A percentile compares a stretch with the other conserved stretches of the same genome.
Conservation (phyloP, 148 eudicot genomes). For the Nepenthes mirabilis region DNA sequence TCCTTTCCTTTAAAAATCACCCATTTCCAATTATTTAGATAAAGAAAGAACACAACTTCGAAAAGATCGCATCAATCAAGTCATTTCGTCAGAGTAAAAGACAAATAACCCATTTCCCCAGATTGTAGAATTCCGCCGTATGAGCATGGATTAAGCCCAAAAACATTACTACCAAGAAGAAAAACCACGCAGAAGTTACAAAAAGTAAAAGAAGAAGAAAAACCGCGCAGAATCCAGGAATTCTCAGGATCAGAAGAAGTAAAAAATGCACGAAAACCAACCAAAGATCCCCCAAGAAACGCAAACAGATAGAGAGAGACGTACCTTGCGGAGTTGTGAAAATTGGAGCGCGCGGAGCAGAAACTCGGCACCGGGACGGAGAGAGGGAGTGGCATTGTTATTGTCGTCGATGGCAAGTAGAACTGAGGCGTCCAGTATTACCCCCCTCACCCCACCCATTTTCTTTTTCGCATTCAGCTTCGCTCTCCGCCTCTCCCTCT, state of each 20-base stretch:
- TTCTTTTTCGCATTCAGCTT: constrained; percentile 2
- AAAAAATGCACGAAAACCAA: no score
- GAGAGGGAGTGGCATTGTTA: constrained; percentile 12
- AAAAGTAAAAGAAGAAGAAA: not conserved
- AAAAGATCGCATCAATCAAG: no score
- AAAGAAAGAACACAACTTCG: no score
- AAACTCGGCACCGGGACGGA: constrained; percentile 30
- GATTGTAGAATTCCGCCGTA: not conserved
- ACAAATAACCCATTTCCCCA: no score
- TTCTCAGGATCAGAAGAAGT: no score
- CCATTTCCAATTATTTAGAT: no score
- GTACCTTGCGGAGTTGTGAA: constrained; percentile 51
- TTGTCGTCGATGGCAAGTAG: constrained; percentile 14
- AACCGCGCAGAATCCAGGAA: not conserved
- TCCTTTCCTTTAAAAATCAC: no score
- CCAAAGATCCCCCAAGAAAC: no score
- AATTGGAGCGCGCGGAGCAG: constrained; percentile 51
- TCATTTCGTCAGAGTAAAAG: no score
- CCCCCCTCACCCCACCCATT: constrained; percentile 28
- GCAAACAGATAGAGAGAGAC: not conserved
- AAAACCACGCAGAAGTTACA: not conserved
- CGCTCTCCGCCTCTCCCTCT: not conserved
- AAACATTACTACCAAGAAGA: not conserved
- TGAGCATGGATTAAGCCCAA: constrained; percentile 4
- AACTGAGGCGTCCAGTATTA: constrained; percentile 38